Base-by-base conservation (phyloP, 305 asterid species). In the Fraxinus nigra region DNA sequence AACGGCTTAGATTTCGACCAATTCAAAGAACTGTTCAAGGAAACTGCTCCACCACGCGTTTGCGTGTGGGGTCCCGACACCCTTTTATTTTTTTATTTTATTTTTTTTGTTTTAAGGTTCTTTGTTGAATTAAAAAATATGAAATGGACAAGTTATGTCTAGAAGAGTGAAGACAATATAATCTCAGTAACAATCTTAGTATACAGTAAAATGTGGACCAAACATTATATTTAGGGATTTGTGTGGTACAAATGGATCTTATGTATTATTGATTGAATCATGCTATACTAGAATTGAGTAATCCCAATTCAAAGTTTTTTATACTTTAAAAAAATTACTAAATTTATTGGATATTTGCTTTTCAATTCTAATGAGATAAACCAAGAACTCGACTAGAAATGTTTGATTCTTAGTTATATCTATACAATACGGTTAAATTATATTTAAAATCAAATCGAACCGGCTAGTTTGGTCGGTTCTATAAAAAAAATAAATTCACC, bases 11-110 rank as follows among this genome's bases (percentile, higher is more conserved):
- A 76, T 85, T 84, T 87, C 87, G 87, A 88, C 90, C 85, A 78
- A 75, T 83, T 81, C 81, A 80, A 80, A 51, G 56, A 81, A 72
- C 70, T 48, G 82, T 43, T 79, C 56, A 78, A 69, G 80, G 88
- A 35, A 38, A 87, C 86, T 88, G 92, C 87, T 86, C 87, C 87
- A 84, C 81, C 90, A 90, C 93, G 93, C 93, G 92, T 87, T 87
- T 28, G 85, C 83, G 85, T 80, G 87, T 90, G 90, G 91, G 75
- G 88, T 26, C 87, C 88, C 79, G 32, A 6, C 67, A 61, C 65
- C 24, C 77, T 40, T 69, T 48, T 9, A 8, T 38, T 35, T 35
- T 35, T 38, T 48, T 18, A 8, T 38, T 35, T 35, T 35, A 8
- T 8, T 75, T 74, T 20, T n/a, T 18, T 75, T 37, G 38, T 75